A percentile compares a stretch with the other conserved stretches of the same genome.
phyloP scores from a whole-genome alignment of 768 basidiomycete species.

The Rickenella mellea region DNA sequence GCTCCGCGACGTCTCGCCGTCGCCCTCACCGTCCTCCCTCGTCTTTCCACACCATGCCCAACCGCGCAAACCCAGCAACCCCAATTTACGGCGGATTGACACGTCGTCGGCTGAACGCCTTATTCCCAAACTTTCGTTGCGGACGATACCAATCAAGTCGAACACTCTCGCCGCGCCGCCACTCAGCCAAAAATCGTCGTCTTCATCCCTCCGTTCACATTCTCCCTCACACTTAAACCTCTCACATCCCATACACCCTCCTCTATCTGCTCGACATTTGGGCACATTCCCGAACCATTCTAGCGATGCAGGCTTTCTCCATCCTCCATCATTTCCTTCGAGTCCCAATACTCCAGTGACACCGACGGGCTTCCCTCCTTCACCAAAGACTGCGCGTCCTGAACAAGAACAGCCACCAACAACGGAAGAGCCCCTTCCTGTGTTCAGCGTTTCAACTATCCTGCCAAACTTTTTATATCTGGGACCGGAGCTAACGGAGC shows the following conservation, averaged over 20 bases:
- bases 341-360: constrained; percentile 29
- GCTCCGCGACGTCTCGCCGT: constrained; percentile 41
- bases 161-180: constrained; percentile 50
- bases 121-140: constrained; percentile 52
- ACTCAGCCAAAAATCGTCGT: constrained; percentile 12
- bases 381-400: constrained; percentile 58
- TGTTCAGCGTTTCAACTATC: constrained; percentile 83
- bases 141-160: constrained; percentile 47
- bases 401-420: constrained; percentile 35
- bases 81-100: constrained; percentile 51
- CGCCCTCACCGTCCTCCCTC: constrained; percentile 59
- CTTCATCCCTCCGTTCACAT: constrained; percentile 18
- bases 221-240: constrained; percentile 58
- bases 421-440: constrained; percentile 50
- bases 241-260: constrained; percentile 48
- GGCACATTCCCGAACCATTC: constrained; percentile 26
- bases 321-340: constrained; percentile 22
- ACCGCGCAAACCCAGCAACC: constrained; percentile 50
- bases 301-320: constrained; percentile 21
- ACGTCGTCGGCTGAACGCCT: constrained; percentile 49
- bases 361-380: constrained; percentile 31
- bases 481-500: constrained; percentile 74
- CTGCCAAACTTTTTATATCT: constrained; percentile 86
- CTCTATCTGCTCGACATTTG: constrained; percentile 40
- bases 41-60: constrained; percentile 42